Evolutionary conservation across 495 filamentous ascomycete genomes (phyloP).

Genomic region (Tuber melanosporum): DNA sequence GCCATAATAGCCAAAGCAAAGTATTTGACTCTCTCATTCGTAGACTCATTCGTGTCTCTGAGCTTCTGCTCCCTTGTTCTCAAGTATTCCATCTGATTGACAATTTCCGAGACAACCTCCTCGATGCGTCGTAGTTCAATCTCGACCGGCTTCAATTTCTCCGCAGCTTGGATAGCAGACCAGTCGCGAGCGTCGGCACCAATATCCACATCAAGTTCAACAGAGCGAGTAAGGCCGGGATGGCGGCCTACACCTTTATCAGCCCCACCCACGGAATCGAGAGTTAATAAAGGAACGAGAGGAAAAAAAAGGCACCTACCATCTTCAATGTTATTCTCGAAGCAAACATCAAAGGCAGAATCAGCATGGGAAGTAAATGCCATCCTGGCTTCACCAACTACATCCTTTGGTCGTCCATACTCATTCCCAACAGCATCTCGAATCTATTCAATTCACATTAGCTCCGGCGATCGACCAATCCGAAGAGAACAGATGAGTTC

Average conservation of each 20-base stretch:
- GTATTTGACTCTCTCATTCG: slow-evolving; percentile 97
- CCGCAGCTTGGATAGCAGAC: slow-evolving; percentile 88
- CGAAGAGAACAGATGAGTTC: slow-evolving; percentile 41
- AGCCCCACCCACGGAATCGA: not conserved
- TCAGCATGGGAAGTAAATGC: slow-evolving; percentile 94
- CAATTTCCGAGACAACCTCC: slow-evolving; percentile 75
- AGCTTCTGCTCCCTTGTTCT: slow-evolving; percentile 85
- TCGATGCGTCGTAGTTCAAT: slow-evolving; percentile 90
- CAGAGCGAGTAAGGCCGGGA: slow-evolving; percentile 61
- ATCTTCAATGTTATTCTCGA: slow-evolving; percentile 72
- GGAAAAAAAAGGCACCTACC: slow-evolving; percentile 50
- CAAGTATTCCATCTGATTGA: slow-evolving; percentile 87
- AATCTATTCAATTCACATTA: slow-evolving; percentile 56
- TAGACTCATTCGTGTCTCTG: slow-evolving; percentile 98
- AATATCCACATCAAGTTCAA: slow-evolving; percentile 98
- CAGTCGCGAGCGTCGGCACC: slow-evolving; percentile 98
- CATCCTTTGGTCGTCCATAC: slow-evolving; percentile 82
- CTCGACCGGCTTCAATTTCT: slow-evolving; percentile 97
- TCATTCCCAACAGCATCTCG: slow-evolving; percentile 91
- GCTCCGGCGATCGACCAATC: slow-evolving; percentile 10
- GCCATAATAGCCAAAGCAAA: slow-evolving; percentile 94
- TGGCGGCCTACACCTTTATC: slow-evolving; percentile 19
- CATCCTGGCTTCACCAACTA: slow-evolving; percentile 84
- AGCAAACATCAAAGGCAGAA: slow-evolving; percentile 93
- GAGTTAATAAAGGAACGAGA: not conserved